Conservation (phyloP, 148 eudicot genomes). For the Selenicereus undatus region DNA sequence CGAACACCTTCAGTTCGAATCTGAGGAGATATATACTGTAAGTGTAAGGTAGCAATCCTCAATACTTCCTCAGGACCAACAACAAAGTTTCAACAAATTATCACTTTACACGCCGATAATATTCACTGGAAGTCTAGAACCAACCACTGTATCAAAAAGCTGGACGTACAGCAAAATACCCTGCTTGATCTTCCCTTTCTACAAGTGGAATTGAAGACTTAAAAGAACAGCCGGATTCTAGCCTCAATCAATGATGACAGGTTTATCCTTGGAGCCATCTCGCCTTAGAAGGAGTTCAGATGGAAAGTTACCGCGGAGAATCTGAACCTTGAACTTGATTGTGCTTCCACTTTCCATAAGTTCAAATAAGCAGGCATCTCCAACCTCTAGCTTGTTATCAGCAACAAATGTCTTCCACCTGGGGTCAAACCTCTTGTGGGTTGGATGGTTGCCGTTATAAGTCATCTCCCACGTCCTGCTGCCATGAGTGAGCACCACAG, state of each 20-base stretch:
- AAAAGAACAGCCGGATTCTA: not conserved
- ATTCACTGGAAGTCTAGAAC: no score
- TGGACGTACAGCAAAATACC: no score
- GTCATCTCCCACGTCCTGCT: conserved; percentile 38
- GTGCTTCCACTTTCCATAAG: conserved; percentile 15
- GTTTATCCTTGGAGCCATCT: conserved; percentile 11
- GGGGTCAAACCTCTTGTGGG: conserved; percentile 17
- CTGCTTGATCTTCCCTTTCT: no score
- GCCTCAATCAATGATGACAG: conserved; percentile 22
- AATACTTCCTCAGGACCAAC: no score
- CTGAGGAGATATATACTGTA: no score
- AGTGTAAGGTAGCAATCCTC: no score
- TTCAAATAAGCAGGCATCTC: conserved; percentile 51
- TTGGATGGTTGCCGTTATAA: conserved; percentile 17
- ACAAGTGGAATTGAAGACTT: no score
- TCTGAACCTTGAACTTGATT: conserved; percentile 38
- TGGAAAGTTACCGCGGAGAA: conserved; percentile 38
- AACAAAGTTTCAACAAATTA: no score
- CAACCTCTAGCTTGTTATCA: conserved; percentile 37
- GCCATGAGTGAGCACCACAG: conserved; percentile 30
- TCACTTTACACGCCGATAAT: no score
- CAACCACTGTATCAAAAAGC: no score
- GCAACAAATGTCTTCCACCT: conserved; percentile 36
- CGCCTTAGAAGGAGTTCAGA: conserved; percentile 10
- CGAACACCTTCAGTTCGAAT: no score